These are phyloP conservation scores for Cicer pinnatifidum DNA, from an alignment of 306 rosid genomes.

Conservation along the genomic window DNA sequence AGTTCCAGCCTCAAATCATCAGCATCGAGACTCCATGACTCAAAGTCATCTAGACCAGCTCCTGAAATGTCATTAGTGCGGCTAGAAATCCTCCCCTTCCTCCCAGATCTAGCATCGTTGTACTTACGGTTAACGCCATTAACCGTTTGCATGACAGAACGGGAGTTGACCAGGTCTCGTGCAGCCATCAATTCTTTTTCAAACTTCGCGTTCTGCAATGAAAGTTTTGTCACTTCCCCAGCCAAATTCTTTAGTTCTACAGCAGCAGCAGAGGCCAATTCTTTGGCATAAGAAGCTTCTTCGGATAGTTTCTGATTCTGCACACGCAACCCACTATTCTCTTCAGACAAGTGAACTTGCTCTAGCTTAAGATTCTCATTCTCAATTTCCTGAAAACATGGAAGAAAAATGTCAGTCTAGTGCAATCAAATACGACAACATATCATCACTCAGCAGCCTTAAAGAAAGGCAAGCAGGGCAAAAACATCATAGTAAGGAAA, in stretches of 20 bases:
- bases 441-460: constrained; percentile 2
- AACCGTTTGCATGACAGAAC: constrained; percentile 55
- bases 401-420: constrained; percentile 36
- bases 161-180: constrained; percentile 73
- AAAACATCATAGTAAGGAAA: background rate
- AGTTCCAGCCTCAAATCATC: constrained; percentile 88
- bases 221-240: constrained; percentile 93
- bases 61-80: constrained; percentile 68
- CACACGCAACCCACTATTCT: constrained; percentile 87
- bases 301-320: constrained; percentile 97
- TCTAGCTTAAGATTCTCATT: constrained; percentile 88
- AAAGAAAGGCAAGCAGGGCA: constrained; percentile 11
- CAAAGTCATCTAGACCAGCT: constrained; percentile 66
- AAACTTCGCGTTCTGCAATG: constrained; percentile 79
- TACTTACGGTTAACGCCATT: constrained; percentile 76
- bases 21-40: constrained; percentile 78
- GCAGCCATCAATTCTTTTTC: constrained; percentile 85
- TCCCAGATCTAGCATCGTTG: constrained; percentile 70
- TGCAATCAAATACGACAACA: constrained; percentile 2
- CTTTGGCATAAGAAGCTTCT: constrained; percentile 98
- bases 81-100: constrained; percentile 78
- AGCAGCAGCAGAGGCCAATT: constrained; percentile 98
- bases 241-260: constrained; percentile 97
- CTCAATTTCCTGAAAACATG: constrained; percentile 74
- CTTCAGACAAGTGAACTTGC: constrained; percentile 85